A percentile compares a stretch with the other conserved stretches of the same genome.
phyloP scores from a whole-genome alignment of 2,329 filamentous ascomycete genomes.

The Chlorencoelia australis region DNA sequence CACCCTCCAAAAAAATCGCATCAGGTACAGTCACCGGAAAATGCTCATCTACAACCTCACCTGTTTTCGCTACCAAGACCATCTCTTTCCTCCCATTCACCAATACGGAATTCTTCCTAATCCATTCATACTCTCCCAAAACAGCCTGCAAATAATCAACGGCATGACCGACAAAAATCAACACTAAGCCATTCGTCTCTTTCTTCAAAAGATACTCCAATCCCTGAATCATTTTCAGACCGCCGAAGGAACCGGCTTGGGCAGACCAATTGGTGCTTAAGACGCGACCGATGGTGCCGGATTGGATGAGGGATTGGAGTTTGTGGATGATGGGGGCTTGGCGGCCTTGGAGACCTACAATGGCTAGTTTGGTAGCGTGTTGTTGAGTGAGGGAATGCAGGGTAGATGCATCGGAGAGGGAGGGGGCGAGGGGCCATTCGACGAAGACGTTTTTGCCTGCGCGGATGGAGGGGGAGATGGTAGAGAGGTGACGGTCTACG shows the following conservation, averaged over 20 bases:
- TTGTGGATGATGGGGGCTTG: constrained; percentile 35
- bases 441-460: constrained; percentile 44
- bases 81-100: no score
- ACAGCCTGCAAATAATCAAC: no score
- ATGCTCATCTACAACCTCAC: constrained; percentile 25
- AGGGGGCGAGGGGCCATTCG: constrained; percentile 48
- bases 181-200: no score
- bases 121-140: no score
- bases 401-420: constrained; percentile 31
- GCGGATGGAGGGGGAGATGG: constrained; percentile 37
- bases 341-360: constrained; percentile 43
- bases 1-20: constrained; percentile 30
- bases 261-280: no score
- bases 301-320: constrained; percentile 34
- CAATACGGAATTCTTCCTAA: no score
- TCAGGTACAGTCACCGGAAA: constrained; percentile 36
- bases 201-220: no score
- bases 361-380: constrained; percentile 27
- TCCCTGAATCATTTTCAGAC: no score
- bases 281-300: constrained; percentile 40
- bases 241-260: no score
- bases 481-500: constrained; percentile 44
- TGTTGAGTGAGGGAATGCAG: constrained; percentile 30
- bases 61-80: no score
- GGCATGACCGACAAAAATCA: no score